Base-by-base conservation (phyloP, 305 asterid species). In the Fraxinus albicans region DNA sequence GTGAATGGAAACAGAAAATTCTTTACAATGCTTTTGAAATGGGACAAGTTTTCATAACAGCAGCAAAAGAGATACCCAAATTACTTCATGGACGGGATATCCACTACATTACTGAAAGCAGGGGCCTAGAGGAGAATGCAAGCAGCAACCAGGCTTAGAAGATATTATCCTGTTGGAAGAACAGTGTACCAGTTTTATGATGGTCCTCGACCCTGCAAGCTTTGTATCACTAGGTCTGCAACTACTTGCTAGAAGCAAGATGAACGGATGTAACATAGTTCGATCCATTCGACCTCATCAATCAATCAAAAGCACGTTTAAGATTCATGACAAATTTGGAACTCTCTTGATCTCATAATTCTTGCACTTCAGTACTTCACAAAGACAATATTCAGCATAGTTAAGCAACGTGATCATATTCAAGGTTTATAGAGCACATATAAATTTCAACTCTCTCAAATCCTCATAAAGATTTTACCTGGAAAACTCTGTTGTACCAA, bases 401-500 rank as follows among this genome's bases (percentile, higher is more conserved):
- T 63, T 23, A 19, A n/a, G 3, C 67, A 55, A 19, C 21, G 3
- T 6, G 27, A n/a, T n/a, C 67, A 55, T 55, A 55, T 55, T 58
- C 69, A 19, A 58, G 69, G 29, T 19, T 58, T 7, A 53, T 58
- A 19, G 29, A 19, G 29, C 3, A 2, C 69, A 19, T 9, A 25
- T 25, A 25, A 33, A 65, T 69, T 29, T 29, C 19, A 69, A 27
- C 75, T 13, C 19, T 0, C 3, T 13, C 19, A 10, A 15, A 15
- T 29, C 29, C 38, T 83, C 82, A 77, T 77, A 50, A 19, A 44
- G 83, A 50, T 77, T 75, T 81, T 23, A 79, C 86, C 86, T 84
- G 91, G 85, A 88, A 84, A 44, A 91, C 87, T 83, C 91, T 86
- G 81, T 83, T 89, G 84, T 84, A 86, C 95, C 93, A 90, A 79